A percentile compares a stretch with the other conserved stretches of the same genome.
These are phyloP conservation scores for Coprinellus micaceus DNA, from an alignment of 768 basidiomycete genomes.

Conservation along the genomic window DNA sequence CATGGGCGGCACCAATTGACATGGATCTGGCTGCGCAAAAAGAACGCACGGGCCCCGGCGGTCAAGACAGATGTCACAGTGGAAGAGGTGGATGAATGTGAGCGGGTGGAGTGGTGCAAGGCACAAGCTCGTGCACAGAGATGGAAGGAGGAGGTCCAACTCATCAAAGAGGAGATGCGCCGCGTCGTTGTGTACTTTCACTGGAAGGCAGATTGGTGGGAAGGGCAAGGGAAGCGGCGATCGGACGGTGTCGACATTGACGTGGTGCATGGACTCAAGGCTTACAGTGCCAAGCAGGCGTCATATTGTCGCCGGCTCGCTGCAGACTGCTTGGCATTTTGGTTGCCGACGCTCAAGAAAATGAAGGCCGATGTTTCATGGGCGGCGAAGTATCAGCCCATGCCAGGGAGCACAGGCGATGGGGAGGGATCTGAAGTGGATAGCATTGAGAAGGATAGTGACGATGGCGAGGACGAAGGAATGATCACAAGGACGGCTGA, in stretches of 20 bases:
- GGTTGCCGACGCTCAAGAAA: not conserved
- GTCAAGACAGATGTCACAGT: constrained; percentile 3
- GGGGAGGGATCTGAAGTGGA: no score
- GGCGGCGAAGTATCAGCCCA: no score
- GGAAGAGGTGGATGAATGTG: constrained; percentile 3
- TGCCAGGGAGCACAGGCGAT: no score
- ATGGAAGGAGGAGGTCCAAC: constrained; percentile 20
- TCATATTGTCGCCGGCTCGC: not conserved
- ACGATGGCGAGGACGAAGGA: no score
- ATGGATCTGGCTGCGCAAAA: not conserved
- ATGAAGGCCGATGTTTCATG: no score
- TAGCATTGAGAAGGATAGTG: no score
- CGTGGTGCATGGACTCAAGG: not conserved
- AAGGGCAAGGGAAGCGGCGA: not conserved
- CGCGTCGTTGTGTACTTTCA: constrained; percentile 18
- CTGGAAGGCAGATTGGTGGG: constrained; percentile 21
- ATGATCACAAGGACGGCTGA: no score
- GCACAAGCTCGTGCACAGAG: constrained; percentile 14
- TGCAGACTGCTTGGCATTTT: not conserved
- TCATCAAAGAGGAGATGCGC: constrained; percentile 25
- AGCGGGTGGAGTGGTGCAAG: constrained; percentile 21
- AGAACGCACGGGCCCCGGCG: not conserved
- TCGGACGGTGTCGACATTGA: not conserved
- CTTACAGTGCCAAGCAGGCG: not conserved
- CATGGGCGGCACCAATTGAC: not conserved